Percentiles rank a stretch among this genome's conserved stretches.
phyloP scores from a whole-genome alignment of 2,329 filamentous ascomycete species.

The Dactylellina parvicollis region DNA sequence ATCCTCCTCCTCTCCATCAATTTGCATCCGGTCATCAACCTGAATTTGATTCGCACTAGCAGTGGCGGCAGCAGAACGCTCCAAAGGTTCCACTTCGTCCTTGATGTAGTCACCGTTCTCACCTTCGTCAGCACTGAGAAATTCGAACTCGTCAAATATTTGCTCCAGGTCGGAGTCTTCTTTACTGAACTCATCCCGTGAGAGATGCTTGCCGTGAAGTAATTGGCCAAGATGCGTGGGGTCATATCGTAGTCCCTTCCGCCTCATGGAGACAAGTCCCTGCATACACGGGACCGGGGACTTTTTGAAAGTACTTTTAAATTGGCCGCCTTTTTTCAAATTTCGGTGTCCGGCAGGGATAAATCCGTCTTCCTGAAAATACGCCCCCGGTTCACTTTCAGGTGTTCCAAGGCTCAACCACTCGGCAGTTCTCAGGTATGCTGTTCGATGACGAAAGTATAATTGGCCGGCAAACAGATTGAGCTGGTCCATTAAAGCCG shows the following conservation, averaged over 20 bases:
- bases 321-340: slow-evolving; percentile 16
- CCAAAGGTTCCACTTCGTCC: slow-evolving; percentile 27
- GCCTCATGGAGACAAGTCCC: slow-evolving; percentile 60
- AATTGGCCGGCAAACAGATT: slow-evolving; percentile 76
- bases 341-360: slow-evolving; percentile 33
- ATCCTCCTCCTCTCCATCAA: not conserved
- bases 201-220: slow-evolving; percentile 54
- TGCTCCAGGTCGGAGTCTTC: slow-evolving; percentile 22
- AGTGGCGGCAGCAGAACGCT: slow-evolving; percentile 8
- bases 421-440: slow-evolving; percentile 68
- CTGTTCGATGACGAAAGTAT: slow-evolving; percentile 67
- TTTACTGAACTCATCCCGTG: slow-evolving; percentile 52
- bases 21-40: slow-evolving; percentile 10
- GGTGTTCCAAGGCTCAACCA: slow-evolving; percentile 66
- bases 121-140: slow-evolving; percentile 27
- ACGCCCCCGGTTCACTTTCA: not conserved
- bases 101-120: slow-evolving; percentile 30
- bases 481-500: slow-evolving; percentile 64
- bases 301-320: slow-evolving; percentile 59
- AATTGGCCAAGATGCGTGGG: slow-evolving; percentile 65
- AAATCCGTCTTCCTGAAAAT: slow-evolving; percentile 54
- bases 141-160: slow-evolving; percentile 23
- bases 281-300: slow-evolving; percentile 64
- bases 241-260: slow-evolving; percentile 61
- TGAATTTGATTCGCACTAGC: not conserved